Percentiles rank a stretch among this genome's conserved stretches.
Conservation (phyloP, 352 stramenopile genomes). For the Globisporangium nodosum region DNA sequence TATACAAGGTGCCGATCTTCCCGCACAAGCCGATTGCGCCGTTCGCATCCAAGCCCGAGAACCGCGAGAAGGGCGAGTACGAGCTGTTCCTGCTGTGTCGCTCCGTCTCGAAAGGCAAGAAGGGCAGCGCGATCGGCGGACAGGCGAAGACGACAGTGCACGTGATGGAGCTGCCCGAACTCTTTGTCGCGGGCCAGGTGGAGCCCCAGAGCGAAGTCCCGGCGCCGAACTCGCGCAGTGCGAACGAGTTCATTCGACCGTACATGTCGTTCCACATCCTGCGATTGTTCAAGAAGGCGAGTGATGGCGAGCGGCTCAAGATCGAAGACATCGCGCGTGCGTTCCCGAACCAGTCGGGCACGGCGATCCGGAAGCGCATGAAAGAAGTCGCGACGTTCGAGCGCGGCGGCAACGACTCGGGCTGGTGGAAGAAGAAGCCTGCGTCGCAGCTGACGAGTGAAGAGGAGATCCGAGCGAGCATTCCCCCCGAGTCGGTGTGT, state of each 20-base stretch:
- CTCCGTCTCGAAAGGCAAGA: conserved; percentile 71
- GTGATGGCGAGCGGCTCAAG: conserved; percentile 70
- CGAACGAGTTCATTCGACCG: conserved; percentile 81
- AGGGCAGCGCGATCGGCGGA: conserved; percentile 24
- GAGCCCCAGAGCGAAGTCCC: conserved; percentile 82
- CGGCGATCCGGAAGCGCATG: conserved; percentile 82
- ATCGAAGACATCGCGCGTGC: conserved; percentile 79
- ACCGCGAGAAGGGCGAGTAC: conserved; percentile 32
- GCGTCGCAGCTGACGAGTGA: conserved; percentile 56
- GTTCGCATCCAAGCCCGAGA: conserved; percentile 34
- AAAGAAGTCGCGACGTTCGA: conserved; percentile 85
- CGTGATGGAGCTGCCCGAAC: conserved; percentile 70
- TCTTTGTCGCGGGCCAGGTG: conserved; percentile 76
- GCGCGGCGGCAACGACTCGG: conserved; percentile 72
- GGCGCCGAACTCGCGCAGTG: conserved; percentile 67
- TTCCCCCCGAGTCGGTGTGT: conserved; percentile 76
- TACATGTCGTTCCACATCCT: conserved; percentile 88
- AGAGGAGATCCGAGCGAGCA: conserved; percentile 69
- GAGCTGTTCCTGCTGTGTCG: conserved; percentile 75
- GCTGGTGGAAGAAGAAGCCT: conserved; percentile 83
- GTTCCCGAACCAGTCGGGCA: conserved; percentile 78
- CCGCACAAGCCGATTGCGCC: conserved; percentile 51
- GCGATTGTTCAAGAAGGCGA: conserved; percentile 79
- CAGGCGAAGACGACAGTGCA: conserved; percentile 59
- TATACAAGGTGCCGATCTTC: conserved; percentile 84